Evolutionary conservation across 164 flowering plant genomes (phyloP), one percentile per base, ranked within the genome.

Genomic region (Litsea cubeba): DNA sequence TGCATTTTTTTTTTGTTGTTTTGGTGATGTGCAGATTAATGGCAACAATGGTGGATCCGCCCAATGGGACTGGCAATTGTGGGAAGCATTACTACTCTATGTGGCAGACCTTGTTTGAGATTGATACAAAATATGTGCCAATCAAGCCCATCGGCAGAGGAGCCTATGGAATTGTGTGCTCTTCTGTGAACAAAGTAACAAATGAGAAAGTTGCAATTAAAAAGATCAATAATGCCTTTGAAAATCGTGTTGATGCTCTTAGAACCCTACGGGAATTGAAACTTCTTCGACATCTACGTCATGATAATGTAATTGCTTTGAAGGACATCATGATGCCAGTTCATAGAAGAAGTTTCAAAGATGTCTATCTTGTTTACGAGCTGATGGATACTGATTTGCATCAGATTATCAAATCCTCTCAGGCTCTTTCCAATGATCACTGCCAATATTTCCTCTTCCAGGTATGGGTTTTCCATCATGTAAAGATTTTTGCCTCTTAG

Each of bases 311-410:
- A 71, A 92, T 94, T 80, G 86, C 83, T 70, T 78, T 94, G 82
- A 94, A 91, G 75, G 98, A 94, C 83, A 93, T 91, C 7, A 94
- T 94, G 98, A 77, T 92, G 88, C 97, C 98, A 35, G 80, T 81
- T 32, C 90, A 91, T 4, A 83, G 84, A 82, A 87, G 74, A 70
- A 88, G 87, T 74, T 92, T 92, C 83, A 92, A 88, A 77, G 98
- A 94, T 81, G 96, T 94, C 3, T 94, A 94, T 83, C 72, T 94
- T 78, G 98, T 94, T 62, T 94, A 94, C 78, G 98, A 94, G 79
- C 90, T 94, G 68, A 94, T 94, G 98, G 98, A 94, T 80, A 94
- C 98, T 0, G 98, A 94, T 87, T 78, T 94, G 72, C 97, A 94
- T 80, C 96, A 94, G 78, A 94, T 94, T 75, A 89, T 94, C 58